phyloP scores from a whole-genome alignment of 768 basidiomycete species.

The Lepiota brunneoincarnata region DNA sequence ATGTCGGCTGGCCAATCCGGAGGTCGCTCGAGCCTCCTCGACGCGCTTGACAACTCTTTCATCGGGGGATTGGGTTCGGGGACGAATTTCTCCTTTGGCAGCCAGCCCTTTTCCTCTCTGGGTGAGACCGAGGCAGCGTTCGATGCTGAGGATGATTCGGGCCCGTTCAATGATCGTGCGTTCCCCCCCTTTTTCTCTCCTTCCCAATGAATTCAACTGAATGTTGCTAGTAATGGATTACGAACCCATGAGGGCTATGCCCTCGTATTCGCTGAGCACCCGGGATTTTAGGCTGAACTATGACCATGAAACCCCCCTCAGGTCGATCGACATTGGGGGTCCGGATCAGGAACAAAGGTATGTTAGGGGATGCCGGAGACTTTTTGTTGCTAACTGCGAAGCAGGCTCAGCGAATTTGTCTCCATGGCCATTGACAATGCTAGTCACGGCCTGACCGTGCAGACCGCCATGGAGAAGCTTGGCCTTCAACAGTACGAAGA shows the following conservation, averaged over 20 bases:
- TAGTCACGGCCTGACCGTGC: conserved; percentile 49
- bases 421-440: conserved; percentile 57
- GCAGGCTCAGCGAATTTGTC: conserved; percentile 62
- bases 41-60: conserved; percentile 4
- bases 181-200: not conserved
- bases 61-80: not conserved
- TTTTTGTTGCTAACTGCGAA: not conserved
- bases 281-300: conserved; percentile 45
- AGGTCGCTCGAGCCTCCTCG: conserved; percentile 6
- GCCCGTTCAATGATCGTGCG: not conserved
- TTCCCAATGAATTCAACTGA: not conserved
- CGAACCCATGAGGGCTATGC: not conserved
- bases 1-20: not conserved
- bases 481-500: conserved; percentile 46
- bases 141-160: not conserved
- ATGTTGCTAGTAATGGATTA: not conserved
- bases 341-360: conserved; percentile 54
- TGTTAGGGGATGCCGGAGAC: not conserved
- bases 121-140: not conserved
- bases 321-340: conserved; percentile 55
- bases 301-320: conserved; percentile 45
- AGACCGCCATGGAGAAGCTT: conserved; percentile 50
- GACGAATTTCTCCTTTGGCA: not conserved
- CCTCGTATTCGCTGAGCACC: not conserved
- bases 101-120: not conserved